Evolutionary conservation across 306 rosid genomes (phyloP).

Genomic region (Acacia melanoxylon): DNA sequence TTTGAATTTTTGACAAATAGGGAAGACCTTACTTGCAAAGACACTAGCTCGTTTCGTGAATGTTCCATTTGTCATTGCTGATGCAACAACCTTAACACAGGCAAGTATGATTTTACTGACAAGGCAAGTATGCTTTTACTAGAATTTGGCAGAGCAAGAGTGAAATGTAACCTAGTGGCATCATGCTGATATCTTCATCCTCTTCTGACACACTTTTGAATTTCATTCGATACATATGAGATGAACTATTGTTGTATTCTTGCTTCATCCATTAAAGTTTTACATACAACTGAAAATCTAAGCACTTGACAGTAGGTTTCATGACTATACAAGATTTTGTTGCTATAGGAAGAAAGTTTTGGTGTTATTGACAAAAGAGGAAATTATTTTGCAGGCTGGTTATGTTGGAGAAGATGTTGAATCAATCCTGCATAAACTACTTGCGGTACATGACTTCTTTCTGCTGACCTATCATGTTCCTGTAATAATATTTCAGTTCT

Average conservation of each 20-base stretch:
- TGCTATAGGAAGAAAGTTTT: conserved; percentile 13
- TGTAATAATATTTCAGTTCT: neutral
- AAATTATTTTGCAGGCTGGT: conserved; percentile 73
- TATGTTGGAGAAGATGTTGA: conserved; percentile 95
- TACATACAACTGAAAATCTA: neutral
- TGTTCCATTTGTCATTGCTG: conserved; percentile 89
- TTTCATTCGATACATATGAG: conserved; percentile 10
- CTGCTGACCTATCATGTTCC: conserved; percentile 9
- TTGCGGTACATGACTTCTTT: conserved; percentile 57
- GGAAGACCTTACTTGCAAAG: conserved; percentile 89
- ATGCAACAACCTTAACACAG: conserved; percentile 92
- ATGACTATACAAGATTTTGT: neutral
- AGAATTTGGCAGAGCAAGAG: conserved; percentile 9
- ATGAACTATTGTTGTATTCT: neutral
- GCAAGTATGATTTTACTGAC: conserved; percentile 37
- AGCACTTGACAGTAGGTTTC: conserved; percentile 9
- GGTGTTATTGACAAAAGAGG: conserved; percentile 24
- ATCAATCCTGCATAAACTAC: conserved; percentile 79
- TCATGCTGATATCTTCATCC: neutral
- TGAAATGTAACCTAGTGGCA: conserved; percentile 5
- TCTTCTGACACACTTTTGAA: conserved; percentile 11
- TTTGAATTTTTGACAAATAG: conserved; percentile 46
- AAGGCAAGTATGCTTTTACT: conserved; percentile 55
- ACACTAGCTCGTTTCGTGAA: conserved; percentile 89
- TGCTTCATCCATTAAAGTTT: conserved; percentile 3